These are phyloP conservation scores for Suhomyces terraborum DNA, from an alignment of 1,139 yeast species.

Conservation along the genomic window DNA sequence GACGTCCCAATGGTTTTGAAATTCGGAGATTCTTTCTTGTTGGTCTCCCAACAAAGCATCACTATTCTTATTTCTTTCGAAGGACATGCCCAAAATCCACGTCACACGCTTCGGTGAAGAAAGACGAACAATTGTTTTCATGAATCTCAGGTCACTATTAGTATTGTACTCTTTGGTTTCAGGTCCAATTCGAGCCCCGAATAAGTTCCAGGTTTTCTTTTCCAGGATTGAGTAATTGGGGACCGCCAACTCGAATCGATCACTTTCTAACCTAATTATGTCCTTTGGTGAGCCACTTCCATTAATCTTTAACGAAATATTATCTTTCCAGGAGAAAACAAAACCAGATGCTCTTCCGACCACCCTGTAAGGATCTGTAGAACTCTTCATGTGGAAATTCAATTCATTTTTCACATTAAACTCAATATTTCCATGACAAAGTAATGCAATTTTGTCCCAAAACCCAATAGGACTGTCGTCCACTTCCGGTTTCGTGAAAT, in stretches of 20 bases:
- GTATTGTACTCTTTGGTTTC: constrained; percentile 23
- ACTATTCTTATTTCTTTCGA: constrained; percentile 38
- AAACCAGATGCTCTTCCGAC: constrained; percentile 77
- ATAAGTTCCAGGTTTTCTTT: constrained; percentile 39
- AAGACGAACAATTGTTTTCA: constrained; percentile 41
- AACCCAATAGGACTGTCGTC: constrained; percentile 88
- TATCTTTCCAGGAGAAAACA: constrained; percentile 72
- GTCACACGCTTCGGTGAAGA: constrained; percentile 42
- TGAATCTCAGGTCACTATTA: constrained; percentile 27
- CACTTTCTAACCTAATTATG: constrained; percentile 64
- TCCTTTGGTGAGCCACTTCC: constrained; percentile 62
- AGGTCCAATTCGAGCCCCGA: constrained; percentile 29
- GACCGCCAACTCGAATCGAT: constrained; percentile 68
- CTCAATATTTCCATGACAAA: constrained; percentile 49
- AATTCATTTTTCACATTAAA: constrained; percentile 57
- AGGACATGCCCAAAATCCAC: constrained; percentile 46
- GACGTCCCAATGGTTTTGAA: constrained; percentile 49
- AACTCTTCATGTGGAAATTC: constrained; percentile 61
- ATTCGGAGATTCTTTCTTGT: constrained; percentile 35
- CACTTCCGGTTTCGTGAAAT: constrained; percentile 66
- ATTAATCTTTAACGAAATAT: constrained; percentile 63
- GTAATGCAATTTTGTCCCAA: constrained; percentile 54
- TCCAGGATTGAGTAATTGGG: constrained; percentile 51
- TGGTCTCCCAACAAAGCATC: constrained; percentile 28
- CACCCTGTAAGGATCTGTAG: constrained; percentile 73